Evolutionary conservation across 75 land plant species (phyloP), one percentile per base, ranked within the genome.

Genomic region (Pinus tabuliformis): DNA sequence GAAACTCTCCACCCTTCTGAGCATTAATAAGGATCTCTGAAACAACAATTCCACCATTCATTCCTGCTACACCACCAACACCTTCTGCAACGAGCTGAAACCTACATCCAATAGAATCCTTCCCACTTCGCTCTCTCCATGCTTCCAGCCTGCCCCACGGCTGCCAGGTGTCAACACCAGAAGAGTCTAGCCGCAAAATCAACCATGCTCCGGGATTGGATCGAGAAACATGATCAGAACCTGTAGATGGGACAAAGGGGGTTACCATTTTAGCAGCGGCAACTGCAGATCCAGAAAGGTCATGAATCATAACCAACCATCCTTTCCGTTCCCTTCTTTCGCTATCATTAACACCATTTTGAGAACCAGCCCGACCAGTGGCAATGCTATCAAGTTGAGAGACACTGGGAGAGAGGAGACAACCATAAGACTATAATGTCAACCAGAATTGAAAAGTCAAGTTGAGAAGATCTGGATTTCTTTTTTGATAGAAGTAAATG

Each of bases 121-220:
- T 84, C 82, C 98, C 96, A 93, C 8, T 96, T 93, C 59, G 93
- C 93, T 49, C 0, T 73, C 65, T 3, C 78, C 72, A 42, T 75
- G 75, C 78, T 89, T 90, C 30, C 91, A 60, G 87, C 90, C 86
- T 20, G 90, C 90, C 74, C 88, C 91, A 52, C 83, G 83, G 11
- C 84, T 74, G 30, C 86, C 90, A 86, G 83, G 86, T 6, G 81
- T 77, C 7, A 65, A 58, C 84, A 82, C 80, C 54, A 28, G 75
- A 78, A 28, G 59, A 28, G 5, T 73, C 77, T 91, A 0, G 98
- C 93, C 49, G 95, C 88, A 96, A 91, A 64, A 96, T 92, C 54
- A 96, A 87, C 97, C 99, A 96, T 0, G 95, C 90, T 1, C 99
- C 97, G 1, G 97, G 99, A 73, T 96, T 96, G 8, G 98, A 92